Percentiles rank a stretch among this genome's conserved stretches.
Evolutionary conservation across 192 early-diverging fungal species (phyloP).

Genomic region (Helicostylum pulchrum): DNA sequence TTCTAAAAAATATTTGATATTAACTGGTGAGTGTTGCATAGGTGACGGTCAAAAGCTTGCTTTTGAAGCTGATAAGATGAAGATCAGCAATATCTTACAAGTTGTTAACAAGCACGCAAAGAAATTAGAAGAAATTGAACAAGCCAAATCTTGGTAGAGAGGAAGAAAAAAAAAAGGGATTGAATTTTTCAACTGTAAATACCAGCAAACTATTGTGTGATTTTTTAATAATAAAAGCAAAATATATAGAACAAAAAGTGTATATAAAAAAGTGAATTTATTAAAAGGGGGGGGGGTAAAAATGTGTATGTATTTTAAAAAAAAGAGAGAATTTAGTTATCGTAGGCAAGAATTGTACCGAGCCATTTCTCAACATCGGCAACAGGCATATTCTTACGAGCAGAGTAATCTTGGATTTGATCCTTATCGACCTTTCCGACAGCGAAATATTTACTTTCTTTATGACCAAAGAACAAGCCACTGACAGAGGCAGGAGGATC

Average conservation of each 20-base stretch:
- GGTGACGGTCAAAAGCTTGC: constrained; percentile 49
- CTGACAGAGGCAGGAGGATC: constrained; percentile 87
- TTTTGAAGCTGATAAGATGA: constrained; percentile 43
- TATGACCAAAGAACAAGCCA: constrained; percentile 67
- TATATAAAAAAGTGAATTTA: background rate
- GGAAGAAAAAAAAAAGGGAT: background rate
- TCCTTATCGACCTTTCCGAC: constrained; percentile 93
- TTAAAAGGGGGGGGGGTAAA: background rate
- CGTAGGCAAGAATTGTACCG: constrained; percentile 71
- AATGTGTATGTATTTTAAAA: background rate
- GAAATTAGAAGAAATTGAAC: constrained; percentile 51
- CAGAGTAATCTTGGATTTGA: constrained; percentile 78
- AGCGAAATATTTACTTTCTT: constrained; percentile 85
- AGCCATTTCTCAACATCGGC: constrained; percentile 75
- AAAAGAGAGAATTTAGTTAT: constrained; percentile 17
- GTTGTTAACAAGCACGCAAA: constrained; percentile 53
- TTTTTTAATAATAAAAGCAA: background rate
- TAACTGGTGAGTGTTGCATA: constrained; percentile 7
- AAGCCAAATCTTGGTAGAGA: constrained; percentile 40
- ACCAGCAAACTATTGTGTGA: background rate
- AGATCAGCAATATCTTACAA: constrained; percentile 43
- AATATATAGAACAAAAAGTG: constrained; percentile 1
- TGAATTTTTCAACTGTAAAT: too few species aligned
- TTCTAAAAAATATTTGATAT: too few species aligned
- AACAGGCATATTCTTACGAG: constrained; percentile 61